phyloP scores from a whole-genome alignment of 148 eudicot genomes.

The Chenopodium formosanum region DNA sequence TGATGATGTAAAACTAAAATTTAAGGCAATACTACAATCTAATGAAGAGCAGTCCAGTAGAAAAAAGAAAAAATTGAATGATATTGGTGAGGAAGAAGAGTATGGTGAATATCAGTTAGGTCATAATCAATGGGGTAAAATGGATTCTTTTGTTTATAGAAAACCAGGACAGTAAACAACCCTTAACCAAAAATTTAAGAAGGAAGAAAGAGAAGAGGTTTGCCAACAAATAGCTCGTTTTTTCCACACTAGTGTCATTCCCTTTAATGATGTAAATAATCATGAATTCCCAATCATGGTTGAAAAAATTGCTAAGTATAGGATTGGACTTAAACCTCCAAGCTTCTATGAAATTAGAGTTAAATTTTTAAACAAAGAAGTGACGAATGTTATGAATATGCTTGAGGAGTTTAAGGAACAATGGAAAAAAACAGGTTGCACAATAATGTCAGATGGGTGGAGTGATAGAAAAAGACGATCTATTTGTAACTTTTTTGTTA shows the following conservation, averaged over 20 bases:
- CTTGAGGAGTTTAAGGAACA: neutral
- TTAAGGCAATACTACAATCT: too few relatives aligned
- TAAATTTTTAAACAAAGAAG: neutral
- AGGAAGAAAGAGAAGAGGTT: neutral
- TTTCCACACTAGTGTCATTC: neutral
- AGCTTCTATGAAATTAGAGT: neutral
- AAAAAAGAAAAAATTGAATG: too few relatives aligned
- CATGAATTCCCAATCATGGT: neutral
- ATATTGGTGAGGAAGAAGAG: neutral
- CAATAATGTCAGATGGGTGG: neutral
- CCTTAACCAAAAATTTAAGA: neutral
- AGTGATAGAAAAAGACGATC: neutral
- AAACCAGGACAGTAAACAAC: neutral
- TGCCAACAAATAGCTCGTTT: neutral
- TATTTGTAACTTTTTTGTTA: neutral
- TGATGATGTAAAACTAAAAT: neutral
- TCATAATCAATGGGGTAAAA: neutral
- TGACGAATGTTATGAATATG: neutral
- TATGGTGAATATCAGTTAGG: neutral
- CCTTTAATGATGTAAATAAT: neutral
- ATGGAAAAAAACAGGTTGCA: constrained; percentile 1
- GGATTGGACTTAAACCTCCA: neutral
- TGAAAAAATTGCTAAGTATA: neutral
- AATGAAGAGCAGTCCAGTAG: neutral
- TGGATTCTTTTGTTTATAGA: neutral